Evolutionary conservation across 2,329 filamentous ascomycete species (phyloP), one percentile per base, ranked within the genome.

Genomic region (Lachnellula hyalina): DNA sequence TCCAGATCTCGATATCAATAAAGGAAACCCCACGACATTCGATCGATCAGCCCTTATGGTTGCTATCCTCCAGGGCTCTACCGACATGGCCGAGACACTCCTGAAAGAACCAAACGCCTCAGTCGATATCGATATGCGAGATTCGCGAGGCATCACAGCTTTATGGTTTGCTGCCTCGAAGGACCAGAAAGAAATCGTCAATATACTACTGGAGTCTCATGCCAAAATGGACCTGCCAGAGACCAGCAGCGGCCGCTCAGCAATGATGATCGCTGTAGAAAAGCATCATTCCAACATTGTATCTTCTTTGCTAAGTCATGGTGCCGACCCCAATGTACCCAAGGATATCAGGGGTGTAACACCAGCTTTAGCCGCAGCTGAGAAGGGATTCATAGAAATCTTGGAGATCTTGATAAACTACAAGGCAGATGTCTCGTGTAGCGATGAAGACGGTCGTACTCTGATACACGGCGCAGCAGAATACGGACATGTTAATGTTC

Each of bases 401-500:
- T 42, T 60, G 6, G 4, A 42, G 21, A 17, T 41, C 4, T 47
- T 60, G 23, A 34, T 57, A 2, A 41, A 49, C 11, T 47, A 32
- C 11, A 34, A 45, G 7, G 45, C 54, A 1, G 42, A 62, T 47
- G 32, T 57, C 14, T 17, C 25, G 9, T 54, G 46, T 34, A 46
- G 17, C 4, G 60, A 62, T 28, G 52, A 57, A 38, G 50, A 58
- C 15, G 56, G 54, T 9, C 48, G 58, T 9, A 55, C 46, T 17
- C 19, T 56, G 8, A 44, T 58, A 44, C 59, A 61, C 23, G 48
- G 42, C 17, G 57, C 59, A 21, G 49, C 57, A 5, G 55, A 56
- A 40, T 35, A 45, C 12, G 52, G 52, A 1, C 41, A 56, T 8
- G 11, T 36, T 3, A 15, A 45, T 2, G 51, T 58, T 6, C 44